Evolutionary conservation across 2,329 filamentous ascomycete genomes (phyloP), one percentile per base, ranked within the genome.

Genomic region (Ophiosphaerella korrae): DNA sequence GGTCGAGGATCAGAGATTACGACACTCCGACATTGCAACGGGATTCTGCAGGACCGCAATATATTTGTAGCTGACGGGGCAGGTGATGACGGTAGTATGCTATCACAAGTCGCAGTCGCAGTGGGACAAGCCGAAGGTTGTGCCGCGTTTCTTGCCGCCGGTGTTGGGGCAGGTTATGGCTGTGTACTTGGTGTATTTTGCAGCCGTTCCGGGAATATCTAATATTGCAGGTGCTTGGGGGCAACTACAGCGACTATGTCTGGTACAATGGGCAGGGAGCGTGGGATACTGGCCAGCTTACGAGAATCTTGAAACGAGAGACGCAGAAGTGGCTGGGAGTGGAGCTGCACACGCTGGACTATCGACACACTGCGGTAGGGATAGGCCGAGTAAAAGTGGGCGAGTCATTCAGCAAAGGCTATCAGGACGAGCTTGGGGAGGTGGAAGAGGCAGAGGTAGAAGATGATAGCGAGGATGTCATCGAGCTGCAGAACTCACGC

Each of bases 21-120:
- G 2, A 52, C 50, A 9, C 42, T 62, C 7, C 44, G 49, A 18
- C 55, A 57, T 45, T 31, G 29, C 9, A 63, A 64, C 40, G 44
- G 60, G 6, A 43, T 57, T 12, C 43, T 56, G 12, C 41, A 64
- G 39, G 47, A 64, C 50, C 36, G 47, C 2, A 66, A 66, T 34
- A 49, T 65, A 35, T 63, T 65, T 33, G 41, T 61, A 6, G 40
- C 63, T 16, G 38, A 61, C 9, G n/a, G 42, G 56, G 18, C 26
- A 53, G 16, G 46, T 67, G 0, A 57, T 67, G 7, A 52, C 48
- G 8, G 55, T 67, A 0, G 50, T 57, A 21, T 33, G 48, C 32
- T 68, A 66, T 52, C 14, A 66, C 33, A 68, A 68, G 59, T 63
- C 38, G 21, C 44, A 62, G 49, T 64, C 46, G n/a, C 40, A 65